phyloP scores from a whole-genome alignment of 2,329 filamentous ascomycete species.

The Verticillium dahliae region DNA sequence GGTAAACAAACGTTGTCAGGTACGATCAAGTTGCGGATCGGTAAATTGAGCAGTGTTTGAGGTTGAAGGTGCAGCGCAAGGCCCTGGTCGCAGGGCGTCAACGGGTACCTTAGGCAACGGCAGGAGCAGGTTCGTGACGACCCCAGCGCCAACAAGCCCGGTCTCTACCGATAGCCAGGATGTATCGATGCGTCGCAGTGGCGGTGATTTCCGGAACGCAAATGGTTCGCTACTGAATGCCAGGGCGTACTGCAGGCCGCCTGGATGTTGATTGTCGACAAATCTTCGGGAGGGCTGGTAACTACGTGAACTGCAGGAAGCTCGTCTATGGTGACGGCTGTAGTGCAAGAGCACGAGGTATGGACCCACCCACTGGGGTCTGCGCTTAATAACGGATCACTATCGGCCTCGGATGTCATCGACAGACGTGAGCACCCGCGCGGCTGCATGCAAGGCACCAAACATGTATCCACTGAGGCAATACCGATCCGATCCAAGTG shows the following conservation, averaged over 20 bases:
- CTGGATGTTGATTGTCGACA: neutral
- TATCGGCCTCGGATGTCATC: neutral
- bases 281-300: neutral
- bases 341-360: neutral
- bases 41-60: too few species aligned
- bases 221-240: neutral
- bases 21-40: neutral
- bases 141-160: neutral
- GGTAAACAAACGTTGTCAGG: neutral
- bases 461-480: too few species aligned
- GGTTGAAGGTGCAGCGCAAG: neutral
- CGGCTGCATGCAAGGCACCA: neutral
- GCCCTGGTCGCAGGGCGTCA: neutral
- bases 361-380: neutral
- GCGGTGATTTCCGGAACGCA: neutral
- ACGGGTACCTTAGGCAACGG: neutral
- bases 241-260: neutral
- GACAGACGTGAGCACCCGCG: neutral
- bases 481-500: too few species aligned
- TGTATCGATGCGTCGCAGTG: neutral
- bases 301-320: neutral
- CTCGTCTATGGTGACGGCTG: neutral
- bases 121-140: neutral
- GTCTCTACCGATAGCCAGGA: neutral
- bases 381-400: neutral